A percentile compares a stretch with the other conserved stretches of the same genome.
These are phyloP conservation scores for Ophiostoma quercus DNA, from an alignment of 2,329 filamentous ascomycete genomes.

Conservation along the genomic window DNA sequence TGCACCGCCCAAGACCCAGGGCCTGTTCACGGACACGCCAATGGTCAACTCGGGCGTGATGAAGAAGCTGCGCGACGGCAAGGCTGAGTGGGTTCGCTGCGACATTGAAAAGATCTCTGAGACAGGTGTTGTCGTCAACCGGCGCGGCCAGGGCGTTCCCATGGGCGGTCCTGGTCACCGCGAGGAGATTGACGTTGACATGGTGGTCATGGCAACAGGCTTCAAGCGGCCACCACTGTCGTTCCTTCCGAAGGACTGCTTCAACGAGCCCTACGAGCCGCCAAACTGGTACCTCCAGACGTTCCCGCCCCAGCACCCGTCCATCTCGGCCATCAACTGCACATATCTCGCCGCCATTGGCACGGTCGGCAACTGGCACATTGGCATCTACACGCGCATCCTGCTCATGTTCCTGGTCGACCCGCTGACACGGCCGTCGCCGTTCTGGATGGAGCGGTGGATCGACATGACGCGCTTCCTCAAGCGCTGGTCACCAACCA, in stretches of 20 bases:
- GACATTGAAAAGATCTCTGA: constrained; percentile 66
- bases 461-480: constrained; percentile 74
- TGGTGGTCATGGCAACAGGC: constrained; percentile 79
- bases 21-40: constrained; percentile 76
- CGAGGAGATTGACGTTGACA: constrained; percentile 63
- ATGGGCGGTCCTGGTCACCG: constrained; percentile 67
- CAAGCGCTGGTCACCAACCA: constrained; percentile 64
- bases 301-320: constrained; percentile 69
- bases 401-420: constrained; percentile 82
- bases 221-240: constrained; percentile 67
- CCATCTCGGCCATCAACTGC: constrained; percentile 72
- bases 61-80: constrained; percentile 64
- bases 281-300: constrained; percentile 88
- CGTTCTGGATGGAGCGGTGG: constrained; percentile 76
- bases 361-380: constrained; percentile 80
- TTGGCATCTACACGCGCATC: constrained; percentile 82
- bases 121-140: constrained; percentile 64
- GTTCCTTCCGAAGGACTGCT: constrained; percentile 70
- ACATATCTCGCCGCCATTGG: constrained; percentile 78
- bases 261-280: constrained; percentile 66
- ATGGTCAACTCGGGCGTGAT: constrained; percentile 85
- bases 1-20: constrained; percentile 63
- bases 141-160: constrained; percentile 65
- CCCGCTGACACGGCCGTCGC: constrained; percentile 64
- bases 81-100: constrained; percentile 73